Evolutionary conservation across 164 flowering plant genomes (phyloP), one percentile per base, ranked within the genome.

Genomic region (Platanus orientalis): DNA sequence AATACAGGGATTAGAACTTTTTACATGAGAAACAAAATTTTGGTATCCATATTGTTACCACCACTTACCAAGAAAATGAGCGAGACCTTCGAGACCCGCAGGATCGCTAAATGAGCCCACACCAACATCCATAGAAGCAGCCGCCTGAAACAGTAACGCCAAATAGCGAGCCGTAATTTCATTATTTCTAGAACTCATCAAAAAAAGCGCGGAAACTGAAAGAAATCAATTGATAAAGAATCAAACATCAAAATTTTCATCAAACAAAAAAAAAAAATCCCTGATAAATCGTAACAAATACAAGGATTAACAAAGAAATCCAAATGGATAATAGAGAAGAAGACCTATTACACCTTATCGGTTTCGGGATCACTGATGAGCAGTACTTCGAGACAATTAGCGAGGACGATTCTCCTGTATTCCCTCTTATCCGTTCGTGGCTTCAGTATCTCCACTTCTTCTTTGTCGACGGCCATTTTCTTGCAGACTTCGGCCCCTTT

Each of bases 361-460:
- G 99, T 91, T 17, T 94, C 95, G 2, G 96, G 95, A 73, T 94
- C 99, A 71, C 90, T 87, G 71, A 94, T 83, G 78, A 94, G 84
- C 44, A 94, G 91, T 57, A 81, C 97, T 61, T 89, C 74, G 39
- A 94, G 90, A 52, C 84, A 73, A 71, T 94, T 94, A 1, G 52
- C 60, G 57, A 94, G 96, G 56, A 87, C 87, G 58, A 91, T 71
- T 58, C 97, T 74, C 47, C 81, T 47, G 75, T 94, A 94, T 62
- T 83, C 86, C 57, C 99, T 79, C 71, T 84, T 85, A 69, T 94
- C 99, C 42, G 77, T 86, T 0, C 92, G 77, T 0, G 99, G 89
- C 78, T 89, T 89, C 62, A 83, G 23, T 57, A 94, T 90, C 76
- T 79, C 86, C 42, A 66, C 63, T 30, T 73, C 76, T 50, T 58